Evolutionary conservation across 108 stramenopile genomes (phyloP), one percentile per base, ranked within the genome.

Genomic region (Thalassiosira profunda): DNA sequence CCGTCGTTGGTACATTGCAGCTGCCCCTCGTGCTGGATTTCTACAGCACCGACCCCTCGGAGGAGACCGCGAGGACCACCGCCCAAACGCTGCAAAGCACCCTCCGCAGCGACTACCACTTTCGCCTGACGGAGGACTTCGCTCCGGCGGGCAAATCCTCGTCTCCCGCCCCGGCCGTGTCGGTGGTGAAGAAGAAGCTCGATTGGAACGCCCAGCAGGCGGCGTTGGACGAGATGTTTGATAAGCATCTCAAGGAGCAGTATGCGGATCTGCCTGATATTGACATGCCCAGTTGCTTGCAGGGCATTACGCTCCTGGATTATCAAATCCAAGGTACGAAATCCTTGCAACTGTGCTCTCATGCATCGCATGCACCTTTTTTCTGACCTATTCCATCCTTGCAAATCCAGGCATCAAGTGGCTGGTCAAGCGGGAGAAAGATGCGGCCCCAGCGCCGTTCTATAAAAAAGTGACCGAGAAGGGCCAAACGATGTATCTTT

Each of bases 151-250:
- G 35, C 2, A 23, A 28, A 0, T 44, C 28, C 6, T 56, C 54
- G 11, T 1, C 28, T 1, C 33, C 42, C 8, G 21, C 43, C 38
- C 7, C 25, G 28, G 25, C 40, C 10, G 57, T 69, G 18, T 23
- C 43, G 10, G 46, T 69, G 3, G 55, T 56, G 40, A 57, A 58
- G 8, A 81, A 77, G 37, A 81, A 70, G 53, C 48, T 80, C 24
- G 80, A 80, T 26, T 66, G 71, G 76, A 59, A 56, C 25, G 5
- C 54, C 3, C 63, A 43, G 14, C 83, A 84, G 53, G 57, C 57
- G 10, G 68, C 31, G 18, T 68, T 87, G 7, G 85, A 89, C 45
- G 67, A 82, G 43, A 79, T 89, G 74, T 89, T 89, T 84, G 85
- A 86, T 29, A 64, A 89, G 73, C 67, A 82, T 20, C 25, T 65